Evolutionary conservation across 768 basidiomycete species (phyloP), one percentile per base, ranked within the genome.

Genomic region (Trichaptum fuscoviolaceum): DNA sequence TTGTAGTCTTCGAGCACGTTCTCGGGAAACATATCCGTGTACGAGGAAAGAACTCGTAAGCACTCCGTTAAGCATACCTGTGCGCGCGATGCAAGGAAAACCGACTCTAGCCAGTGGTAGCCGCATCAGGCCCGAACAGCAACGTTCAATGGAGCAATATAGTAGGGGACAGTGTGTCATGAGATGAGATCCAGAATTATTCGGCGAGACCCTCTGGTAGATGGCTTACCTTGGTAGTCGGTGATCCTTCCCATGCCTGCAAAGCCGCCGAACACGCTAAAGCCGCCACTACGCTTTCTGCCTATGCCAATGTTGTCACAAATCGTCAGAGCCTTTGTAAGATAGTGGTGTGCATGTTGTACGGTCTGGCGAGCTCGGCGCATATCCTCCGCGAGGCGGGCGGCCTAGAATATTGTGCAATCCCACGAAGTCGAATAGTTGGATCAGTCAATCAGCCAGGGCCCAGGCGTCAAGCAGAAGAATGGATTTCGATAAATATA

Each of bases 321-420:
- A 27, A 34, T 66, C 15, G 63, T 15, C 17, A 68, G 35, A 62
- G 58, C 65, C 7, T 10, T 62, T 15, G 6, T 15, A 63, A 65
- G 65, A 58, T 68, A 68, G 60, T 68, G 67, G 60, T 68, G 67
- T 12, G 67, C 64, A 36, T 68, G 67, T 27, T 68, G 67, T 0
- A 65, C 62, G n/a, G 67, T 68, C 17, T 65, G 59, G 24, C 65
- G 67, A 52, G 65, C 67, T 26, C 67, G 59, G 10, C 24, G 24
- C 35, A 68, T 52, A 30, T 66, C 62, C 12, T 35, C 42, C 5
- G 64, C 52, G 9, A 52, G 42, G 42, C 15, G 42, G 42, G 42
- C 20, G 15, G 42, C 42, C 42, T 52, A 52, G 42, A 15, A 20
- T 52, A 52, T 52, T 12, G 10, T 5, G 4, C 30, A 30, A 30